Evolutionary conservation across 495 filamentous ascomycete genomes (phyloP).

Genomic region (Aspergillus affinis): DNA sequence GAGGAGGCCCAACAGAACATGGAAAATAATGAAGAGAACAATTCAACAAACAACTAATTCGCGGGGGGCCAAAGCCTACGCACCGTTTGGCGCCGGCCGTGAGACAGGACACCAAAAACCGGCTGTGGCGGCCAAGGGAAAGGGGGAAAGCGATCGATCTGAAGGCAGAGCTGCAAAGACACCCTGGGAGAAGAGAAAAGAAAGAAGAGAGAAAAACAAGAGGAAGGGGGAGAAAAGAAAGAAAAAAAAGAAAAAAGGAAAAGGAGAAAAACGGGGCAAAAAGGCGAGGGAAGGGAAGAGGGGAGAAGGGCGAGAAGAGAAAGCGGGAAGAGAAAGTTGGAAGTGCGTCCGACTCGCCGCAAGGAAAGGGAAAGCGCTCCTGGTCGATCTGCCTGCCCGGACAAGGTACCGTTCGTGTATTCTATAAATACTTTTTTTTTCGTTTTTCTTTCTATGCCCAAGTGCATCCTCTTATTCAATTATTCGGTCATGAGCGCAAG

Average conservation of each 20-base stretch:
- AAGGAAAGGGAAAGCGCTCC: constrained; percentile 17
- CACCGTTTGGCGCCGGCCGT: constrained; percentile 57
- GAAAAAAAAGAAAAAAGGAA: constrained; percentile 14
- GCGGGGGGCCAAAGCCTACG: constrained; percentile 52
- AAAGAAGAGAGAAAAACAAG: background rate
- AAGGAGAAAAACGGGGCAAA: constrained; percentile 18
- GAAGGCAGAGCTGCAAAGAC: constrained; percentile 26
- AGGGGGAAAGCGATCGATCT: constrained; percentile 39
- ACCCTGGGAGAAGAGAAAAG: constrained; percentile 24
- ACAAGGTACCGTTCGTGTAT: constrained; percentile 3
- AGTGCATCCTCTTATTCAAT: too few relatives aligned
- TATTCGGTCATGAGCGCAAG: too few relatives aligned
- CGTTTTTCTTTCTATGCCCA: background rate
- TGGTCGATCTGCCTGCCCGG: constrained; percentile 16
- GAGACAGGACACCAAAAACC: constrained; percentile 57
- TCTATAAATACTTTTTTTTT: constrained; percentile 4
- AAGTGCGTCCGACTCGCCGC: constrained; percentile 18
- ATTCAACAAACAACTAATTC: constrained; percentile 21
- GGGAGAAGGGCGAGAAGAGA: background rate
- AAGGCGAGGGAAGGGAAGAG: constrained; percentile 14
- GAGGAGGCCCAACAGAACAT: constrained; percentile 20
- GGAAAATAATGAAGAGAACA: constrained; percentile 28
- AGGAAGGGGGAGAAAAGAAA: constrained; percentile 11
- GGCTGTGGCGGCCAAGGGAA: constrained; percentile 54
- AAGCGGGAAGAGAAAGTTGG: background rate